Base-by-base conservation (phyloP, 2,329 filamentous ascomycete species). In the Paracorniculantispora psalliotae region DNA sequence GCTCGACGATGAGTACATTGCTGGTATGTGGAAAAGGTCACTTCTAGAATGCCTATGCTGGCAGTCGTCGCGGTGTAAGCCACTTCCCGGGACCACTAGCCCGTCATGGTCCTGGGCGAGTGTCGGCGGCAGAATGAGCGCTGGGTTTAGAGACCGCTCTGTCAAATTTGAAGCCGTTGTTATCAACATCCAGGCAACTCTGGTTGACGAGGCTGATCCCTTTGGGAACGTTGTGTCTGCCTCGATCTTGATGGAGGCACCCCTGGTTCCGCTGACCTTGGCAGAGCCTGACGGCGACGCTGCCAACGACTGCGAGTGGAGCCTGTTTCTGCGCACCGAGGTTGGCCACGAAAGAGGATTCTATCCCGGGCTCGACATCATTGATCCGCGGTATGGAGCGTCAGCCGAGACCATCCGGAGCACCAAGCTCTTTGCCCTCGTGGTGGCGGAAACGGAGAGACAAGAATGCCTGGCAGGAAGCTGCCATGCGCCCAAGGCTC, bases 81-180 rank as follows among this genome's bases (percentile, higher is more conserved):
- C 46, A 13, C 4, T 37, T 8, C 5, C 15, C 17, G 47, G 13
- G 4, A 17, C 25, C 12, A 17, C 13, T 35, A n/a, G 37, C 13
- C 56, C 56, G 12, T 59, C 56, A 2, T 59, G 56, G 56, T 59
- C 56, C 4, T 51, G 46, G 46, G 46, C 39, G 19, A 8, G n/a
- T 17, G 39, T 59, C 28, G 39, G 52, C 28, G 48, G 56, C 7
- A 52, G 17, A 5, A 12, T 19, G 9, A 10, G 9, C 10, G 21
- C 23, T 9, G 23, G 47, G 13, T 35, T 51, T 25, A 4, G 15
- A 12, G 15, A 0, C 17, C 25, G 25, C 7, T 44, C 46, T 4
- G 5, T 44, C 13, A 4, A 8, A 17, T 13, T 15, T 7, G 12
- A 28, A 15, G 56, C 56, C 12, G 37, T 26, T 7, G 23, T 59